Percentiles rank a stretch among this genome's conserved stretches.
phyloP scores from a whole-genome alignment of 1,284 basidiomycete species.

The Flammula alnicola region DNA sequence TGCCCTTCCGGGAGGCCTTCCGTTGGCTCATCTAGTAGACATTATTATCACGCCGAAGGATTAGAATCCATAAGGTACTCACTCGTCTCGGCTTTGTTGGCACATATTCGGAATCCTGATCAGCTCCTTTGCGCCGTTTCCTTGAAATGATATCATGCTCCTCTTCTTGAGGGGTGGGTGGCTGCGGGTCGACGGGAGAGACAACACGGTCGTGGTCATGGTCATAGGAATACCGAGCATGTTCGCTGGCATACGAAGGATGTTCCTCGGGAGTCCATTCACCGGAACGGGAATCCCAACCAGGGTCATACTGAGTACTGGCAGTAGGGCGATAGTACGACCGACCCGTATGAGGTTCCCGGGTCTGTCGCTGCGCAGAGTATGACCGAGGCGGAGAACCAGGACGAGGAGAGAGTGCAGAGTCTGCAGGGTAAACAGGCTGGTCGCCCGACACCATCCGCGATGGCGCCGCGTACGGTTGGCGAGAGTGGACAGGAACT shows the following conservation, averaged over 20 bases:
- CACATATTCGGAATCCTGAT: conserved; percentile 59
- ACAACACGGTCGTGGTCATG: conserved; percentile 28
- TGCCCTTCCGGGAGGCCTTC: conserved; percentile 30
- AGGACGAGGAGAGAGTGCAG: conserved; percentile 23
- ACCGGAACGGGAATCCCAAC: conserved; percentile 26
- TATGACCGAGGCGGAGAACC: conserved; percentile 29
- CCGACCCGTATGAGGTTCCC: conserved; percentile 17
- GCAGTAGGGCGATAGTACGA: conserved; percentile 21
- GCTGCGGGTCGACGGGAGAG: conserved; percentile 33
- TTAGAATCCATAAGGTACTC: conserved; percentile 33
- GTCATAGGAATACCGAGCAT: conserved; percentile 24
- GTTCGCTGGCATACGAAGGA: conserved; percentile 19
- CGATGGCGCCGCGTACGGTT: conserved; percentile 25
- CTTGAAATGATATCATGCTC: conserved; percentile 47
- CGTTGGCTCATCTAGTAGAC: conserved; percentile 28
- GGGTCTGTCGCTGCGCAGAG: conserved; percentile 21
- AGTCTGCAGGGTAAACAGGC: conserved; percentile 27
- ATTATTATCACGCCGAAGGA: conserved; percentile 12
- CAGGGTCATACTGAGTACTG: conserved; percentile 20
- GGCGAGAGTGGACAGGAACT: conserved; percentile 33
- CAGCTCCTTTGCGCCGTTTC: conserved; percentile 55
- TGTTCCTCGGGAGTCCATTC: conserved; percentile 25
- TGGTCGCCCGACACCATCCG: conserved; percentile 29
- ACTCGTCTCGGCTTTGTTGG: conserved; percentile 59
- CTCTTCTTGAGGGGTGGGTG: conserved; percentile 36